These are phyloP conservation scores for Candida sp. DNA, from an alignment of 1,139 yeast genomes.

Conservation along the genomic window DNA sequence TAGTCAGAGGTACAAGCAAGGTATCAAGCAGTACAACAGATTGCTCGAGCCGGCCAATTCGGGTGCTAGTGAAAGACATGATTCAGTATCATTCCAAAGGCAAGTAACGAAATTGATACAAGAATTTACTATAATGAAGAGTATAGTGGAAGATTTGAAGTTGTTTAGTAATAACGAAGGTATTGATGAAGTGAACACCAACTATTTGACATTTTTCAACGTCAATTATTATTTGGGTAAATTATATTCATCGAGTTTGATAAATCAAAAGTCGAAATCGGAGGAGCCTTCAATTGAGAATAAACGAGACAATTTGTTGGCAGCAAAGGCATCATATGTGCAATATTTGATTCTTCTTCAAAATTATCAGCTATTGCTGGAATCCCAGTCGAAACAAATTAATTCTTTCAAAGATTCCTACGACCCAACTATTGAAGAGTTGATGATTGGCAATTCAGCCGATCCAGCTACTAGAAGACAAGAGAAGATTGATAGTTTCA, in stretches of 20 bases:
- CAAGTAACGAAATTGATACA: conserved; percentile 16
- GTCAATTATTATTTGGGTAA: conserved; percentile 51
- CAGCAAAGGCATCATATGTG: conserved; percentile 37
- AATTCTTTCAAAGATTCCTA: conserved; percentile 37
- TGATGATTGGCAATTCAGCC: conserved; percentile 16
- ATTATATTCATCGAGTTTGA: conserved; percentile 14
- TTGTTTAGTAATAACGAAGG: conserved; percentile 62
- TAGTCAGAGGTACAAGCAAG: conserved; percentile 15
- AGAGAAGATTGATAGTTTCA: conserved; percentile 69
- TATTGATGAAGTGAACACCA: conserved; percentile 53
- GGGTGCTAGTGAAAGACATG: conserved; percentile 17
- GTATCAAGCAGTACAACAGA: conserved; percentile 8
- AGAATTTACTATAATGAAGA: conserved; percentile 25
- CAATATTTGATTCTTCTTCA: conserved; percentile 41
- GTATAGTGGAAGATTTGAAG: conserved; percentile 27
- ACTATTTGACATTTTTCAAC: conserved; percentile 51
- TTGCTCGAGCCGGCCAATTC: conserved; percentile 6
- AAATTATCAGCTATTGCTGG: conserved; percentile 38
- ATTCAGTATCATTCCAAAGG: conserved; percentile 23
- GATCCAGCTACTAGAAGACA: conserved; percentile 60
- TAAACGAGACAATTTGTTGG: conserved; percentile 39
- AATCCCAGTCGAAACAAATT: conserved; percentile 34
- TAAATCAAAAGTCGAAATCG: conserved; percentile 7
- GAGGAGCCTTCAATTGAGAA: conserved; percentile 13
- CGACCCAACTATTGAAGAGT: conserved; percentile 37